Evolutionary conservation across 1,284 basidiomycete genomes (phyloP), one percentile per base, ranked within the genome.

Genomic region (Microbotryomycetes sp.): DNA sequence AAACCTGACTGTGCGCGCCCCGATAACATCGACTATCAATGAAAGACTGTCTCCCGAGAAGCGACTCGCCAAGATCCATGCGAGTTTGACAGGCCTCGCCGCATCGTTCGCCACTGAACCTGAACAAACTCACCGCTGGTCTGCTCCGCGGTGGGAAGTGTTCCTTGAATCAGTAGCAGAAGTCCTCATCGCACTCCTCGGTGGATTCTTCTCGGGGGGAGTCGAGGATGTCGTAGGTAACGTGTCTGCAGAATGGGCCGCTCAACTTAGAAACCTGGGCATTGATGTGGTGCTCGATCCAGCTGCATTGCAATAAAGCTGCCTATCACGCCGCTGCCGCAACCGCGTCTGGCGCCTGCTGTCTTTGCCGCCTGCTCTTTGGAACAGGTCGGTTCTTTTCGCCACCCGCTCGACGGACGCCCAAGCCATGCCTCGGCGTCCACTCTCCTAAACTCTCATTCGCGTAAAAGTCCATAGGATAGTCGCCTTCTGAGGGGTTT

Each of bases 401-500:
- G 7, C 59, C 64, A 48, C 66, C 66, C 1, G 59, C 57, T 45
- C 31, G 54, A 48, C 41, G 56, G 7, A 55, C 59, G 11, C 66
- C 64, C 66, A 68, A 65, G 27, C 66, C 66, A 46, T 63, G 59
- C 57, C 66, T 56, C 31, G 77, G 77, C 27, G 77, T 78, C 77
- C 77, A 78, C 15, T 72, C 67, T 62, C 74, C 75, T 82, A 81
- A 29, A 83, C 84, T 60, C 79, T 73, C 11, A 85, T 87, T 89
- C 49, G 83, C 82, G 72, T 97, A 98, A 75, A 97, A 98, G 76
- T 98, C 90, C 94, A 98, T 98, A 1, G 91, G 88, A 76, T 98
- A 98, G 31, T 75, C 76, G 31, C 78, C 67, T 60, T 64, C 57
- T 30, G 57, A 57, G 66, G 71, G 45, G 72, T 69, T 52, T 70